phyloP scores from a whole-genome alignment of 2,329 filamentous ascomycete species.

The Apiospora phragmitis region DNA sequence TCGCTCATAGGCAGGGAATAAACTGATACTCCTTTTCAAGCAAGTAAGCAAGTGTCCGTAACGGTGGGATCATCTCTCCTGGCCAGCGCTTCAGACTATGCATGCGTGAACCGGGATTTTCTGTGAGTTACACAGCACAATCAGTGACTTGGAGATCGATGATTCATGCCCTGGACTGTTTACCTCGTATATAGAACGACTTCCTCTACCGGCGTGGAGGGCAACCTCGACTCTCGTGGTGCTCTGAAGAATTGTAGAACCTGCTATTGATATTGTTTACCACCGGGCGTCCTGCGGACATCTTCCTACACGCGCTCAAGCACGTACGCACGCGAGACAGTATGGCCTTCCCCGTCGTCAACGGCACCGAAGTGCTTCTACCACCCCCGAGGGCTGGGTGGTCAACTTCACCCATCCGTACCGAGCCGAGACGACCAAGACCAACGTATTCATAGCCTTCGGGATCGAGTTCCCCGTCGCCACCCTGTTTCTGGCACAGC shows the following conservation, averaged over 20 bases:
- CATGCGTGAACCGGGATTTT: background rate
- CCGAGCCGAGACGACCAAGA: background rate
- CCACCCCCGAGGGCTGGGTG: constrained; percentile 14
- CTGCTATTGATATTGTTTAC: background rate
- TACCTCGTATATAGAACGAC: background rate
- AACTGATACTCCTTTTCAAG: too few species aligned
- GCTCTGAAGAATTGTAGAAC: background rate
- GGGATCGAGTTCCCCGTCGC: constrained; percentile 13
- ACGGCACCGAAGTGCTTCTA: constrained; percentile 16
- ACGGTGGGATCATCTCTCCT: background rate
- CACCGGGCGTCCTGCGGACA: background rate
- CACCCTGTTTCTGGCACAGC: constrained; percentile 12
- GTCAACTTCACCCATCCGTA: constrained; percentile 16
- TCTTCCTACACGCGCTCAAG: background rate
- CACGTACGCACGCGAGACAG: background rate
- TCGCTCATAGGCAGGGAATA: background rate
- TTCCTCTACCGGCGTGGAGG: background rate
- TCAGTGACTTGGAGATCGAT: background rate
- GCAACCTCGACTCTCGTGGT: background rate
- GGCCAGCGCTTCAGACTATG: background rate
- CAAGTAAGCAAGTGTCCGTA: background rate
- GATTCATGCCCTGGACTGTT: background rate
- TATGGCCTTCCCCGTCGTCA: constrained; percentile 14
- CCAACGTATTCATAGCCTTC: constrained; percentile 2
- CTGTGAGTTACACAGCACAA: background rate